These are phyloP conservation scores for Calonectria crousiana DNA, from an alignment of 2,329 filamentous ascomycete genomes.

Conservation along the genomic window DNA sequence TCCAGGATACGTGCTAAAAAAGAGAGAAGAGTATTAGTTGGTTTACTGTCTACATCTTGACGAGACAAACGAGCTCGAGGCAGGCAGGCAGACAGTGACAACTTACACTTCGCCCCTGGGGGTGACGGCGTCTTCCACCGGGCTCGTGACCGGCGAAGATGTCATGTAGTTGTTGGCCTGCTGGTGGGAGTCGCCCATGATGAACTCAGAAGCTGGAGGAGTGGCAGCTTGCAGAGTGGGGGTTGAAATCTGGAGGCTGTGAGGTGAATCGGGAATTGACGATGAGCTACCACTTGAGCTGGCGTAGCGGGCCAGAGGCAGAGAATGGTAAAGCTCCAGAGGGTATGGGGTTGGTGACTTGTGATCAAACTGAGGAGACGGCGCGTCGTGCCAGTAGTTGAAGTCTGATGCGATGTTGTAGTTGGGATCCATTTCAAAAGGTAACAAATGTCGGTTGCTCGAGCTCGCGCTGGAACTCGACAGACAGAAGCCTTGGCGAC, in stretches of 20 bases:
- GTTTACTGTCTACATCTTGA: background rate
- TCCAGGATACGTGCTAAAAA: slow-evolving; percentile 26
- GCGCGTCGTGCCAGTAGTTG: slow-evolving; percentile 28
- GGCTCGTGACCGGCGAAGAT: background rate
- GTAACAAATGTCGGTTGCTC: background rate
- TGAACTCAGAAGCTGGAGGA: slow-evolving; percentile 9
- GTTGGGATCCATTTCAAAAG: slow-evolving; percentile 32
- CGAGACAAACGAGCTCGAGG: background rate
- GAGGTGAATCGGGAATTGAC: slow-evolving; percentile 45
- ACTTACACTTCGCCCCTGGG: slow-evolving; percentile 7
- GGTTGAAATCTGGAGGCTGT: slow-evolving; percentile 33
- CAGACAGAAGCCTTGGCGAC: slow-evolving; percentile 5
- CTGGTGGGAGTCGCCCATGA: slow-evolving; percentile 30
- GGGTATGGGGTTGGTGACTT: slow-evolving; percentile 34
- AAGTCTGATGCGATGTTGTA: slow-evolving; percentile 32
- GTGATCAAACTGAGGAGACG: slow-evolving; percentile 35
- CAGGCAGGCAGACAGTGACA: background rate
- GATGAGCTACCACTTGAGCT: slow-evolving; percentile 48
- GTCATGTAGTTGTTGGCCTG: slow-evolving; percentile 22
- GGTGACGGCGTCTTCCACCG: background rate
- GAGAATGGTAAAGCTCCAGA: slow-evolving; percentile 38
- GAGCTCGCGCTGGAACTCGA: slow-evolving; percentile 20
- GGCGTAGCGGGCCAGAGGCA: slow-evolving; percentile 43
- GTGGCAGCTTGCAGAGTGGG: background rate
- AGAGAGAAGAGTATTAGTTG: slow-evolving; percentile 8